phyloP scores from a whole-genome alignment of 352 stramenopile genomes.

The Phytophthora fragariae region DNA sequence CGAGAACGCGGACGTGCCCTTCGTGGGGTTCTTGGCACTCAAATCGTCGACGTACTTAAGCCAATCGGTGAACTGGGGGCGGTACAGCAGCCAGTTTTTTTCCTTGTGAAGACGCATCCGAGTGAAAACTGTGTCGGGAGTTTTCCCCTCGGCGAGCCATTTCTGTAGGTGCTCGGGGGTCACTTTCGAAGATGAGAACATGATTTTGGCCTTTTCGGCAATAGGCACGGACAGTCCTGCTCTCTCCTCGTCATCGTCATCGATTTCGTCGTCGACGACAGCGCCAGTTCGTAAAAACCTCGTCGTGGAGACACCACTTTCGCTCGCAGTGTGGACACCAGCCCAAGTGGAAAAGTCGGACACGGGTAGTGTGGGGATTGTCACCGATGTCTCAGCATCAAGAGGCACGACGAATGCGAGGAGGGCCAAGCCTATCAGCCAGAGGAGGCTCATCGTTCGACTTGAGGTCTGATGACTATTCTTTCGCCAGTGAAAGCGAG shows the following conservation, averaged over 20 bases:
- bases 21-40: neutral
- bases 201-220: neutral
- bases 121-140: neutral
- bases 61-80: too few species aligned
- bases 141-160: neutral
- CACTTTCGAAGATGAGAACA: neutral
- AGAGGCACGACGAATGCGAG: too few species aligned
- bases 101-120: neutral
- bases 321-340: too few species aligned
- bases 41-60: conserved; percentile 8
- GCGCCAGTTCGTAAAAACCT: neutral
- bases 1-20: conserved; percentile 1
- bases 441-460: too few species aligned
- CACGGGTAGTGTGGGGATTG: too few species aligned
- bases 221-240: neutral
- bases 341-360: neutral
- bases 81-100: neutral
- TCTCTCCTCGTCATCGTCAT: neutral
- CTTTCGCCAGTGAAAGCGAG: too few species aligned
- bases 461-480: too few species aligned
- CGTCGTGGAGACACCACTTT: neutral
- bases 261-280: too few species aligned
- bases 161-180: neutral
- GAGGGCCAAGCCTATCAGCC: too few species aligned
- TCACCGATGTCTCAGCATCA: too few species aligned